Base-by-base conservation (phyloP, 108 stramenopile species). In the Conticribra guillardii region DNA sequence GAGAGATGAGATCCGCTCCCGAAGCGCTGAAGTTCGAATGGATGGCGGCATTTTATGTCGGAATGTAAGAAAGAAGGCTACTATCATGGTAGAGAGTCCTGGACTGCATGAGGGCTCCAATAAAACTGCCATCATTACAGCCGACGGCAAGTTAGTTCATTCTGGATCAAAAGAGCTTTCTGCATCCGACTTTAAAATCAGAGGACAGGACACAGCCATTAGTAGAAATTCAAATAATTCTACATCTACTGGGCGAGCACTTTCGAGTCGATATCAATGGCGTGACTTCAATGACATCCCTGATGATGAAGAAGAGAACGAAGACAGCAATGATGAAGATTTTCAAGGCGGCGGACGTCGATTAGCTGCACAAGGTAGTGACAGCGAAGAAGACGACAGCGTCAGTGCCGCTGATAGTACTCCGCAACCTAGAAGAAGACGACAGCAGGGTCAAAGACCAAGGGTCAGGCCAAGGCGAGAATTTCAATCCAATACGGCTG, bases 241-340 rank as follows among this genome's bases (percentile, higher is more conserved):
- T 14, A 33, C 34, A 21, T 54, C 76, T 2, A 22, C 64, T 32
- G 55, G 29, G 15, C 60, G 80, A 58, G 28, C 58, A 16, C 68
- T 88, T 14, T 89, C 85, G 0, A 79, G 58, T 53, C 87, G 87
- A 49, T 92, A 79, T 48, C 71, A 66, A 18, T 92, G 85, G 78
- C 45, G 69, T 27, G 88, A 81, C 33, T 86, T 82, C 61, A 74
- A 86, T 46, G 88, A 89, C 62, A 45, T 73, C 22, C 53, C 64
- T 9, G 76, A 82, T 30, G 79, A 85, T 41, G 85, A 84, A 16
- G 69, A 73, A 15, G 84, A 83, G 37, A 74, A 73, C 11, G 69
- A 75, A 19, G 86, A 90, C 24, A 72, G 76, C 3, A 81, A 85
- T 41, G 89, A 87, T 51, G 86, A 89, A 69, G 88, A 89, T 37